These are phyloP conservation scores for Aegilops longissima DNA, from an alignment of 176 grass and related monocot genomes.

Conservation along the genomic window DNA sequence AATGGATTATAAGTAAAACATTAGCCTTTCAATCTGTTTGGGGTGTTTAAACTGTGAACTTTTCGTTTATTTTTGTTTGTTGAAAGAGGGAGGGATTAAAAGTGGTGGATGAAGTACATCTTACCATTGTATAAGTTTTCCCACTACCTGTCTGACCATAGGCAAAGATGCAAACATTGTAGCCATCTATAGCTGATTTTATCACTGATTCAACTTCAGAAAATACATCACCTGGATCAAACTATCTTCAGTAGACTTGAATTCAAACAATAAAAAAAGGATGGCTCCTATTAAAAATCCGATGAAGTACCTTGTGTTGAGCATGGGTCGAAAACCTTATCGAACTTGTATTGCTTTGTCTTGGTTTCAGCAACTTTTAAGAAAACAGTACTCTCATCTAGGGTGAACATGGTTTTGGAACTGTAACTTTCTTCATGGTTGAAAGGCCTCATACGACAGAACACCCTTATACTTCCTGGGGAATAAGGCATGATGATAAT, in stretches of 20 bases:
- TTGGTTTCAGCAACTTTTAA: slow-evolving; percentile 66
- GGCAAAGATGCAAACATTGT: slow-evolving; percentile 95
- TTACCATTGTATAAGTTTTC: slow-evolving; percentile 99
- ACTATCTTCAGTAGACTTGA: slow-evolving; percentile 25
- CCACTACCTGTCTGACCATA: slow-evolving; percentile 97
- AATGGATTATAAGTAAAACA: slow-evolving; percentile 29
- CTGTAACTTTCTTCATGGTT: slow-evolving; percentile 48
- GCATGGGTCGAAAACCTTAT: slow-evolving; percentile 77
- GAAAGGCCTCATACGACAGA: slow-evolving; percentile 84
- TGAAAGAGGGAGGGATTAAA: not conserved
- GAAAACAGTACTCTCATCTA: slow-evolving; percentile 71
- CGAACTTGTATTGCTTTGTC: slow-evolving; percentile 95
- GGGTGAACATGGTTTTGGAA: slow-evolving; percentile 47
- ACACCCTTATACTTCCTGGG: slow-evolving; percentile 88
- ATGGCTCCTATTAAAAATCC: not conserved
- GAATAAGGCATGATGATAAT: slow-evolving; percentile 32
- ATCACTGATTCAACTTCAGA: slow-evolving; percentile 88
- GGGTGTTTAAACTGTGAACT: not conserved
- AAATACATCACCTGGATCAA: slow-evolving; percentile 75
- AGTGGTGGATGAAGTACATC: slow-evolving; percentile 30
- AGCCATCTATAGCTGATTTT: slow-evolving; percentile 96
- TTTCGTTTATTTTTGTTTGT: slow-evolving; percentile 11
- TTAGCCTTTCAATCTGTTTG: slow-evolving; percentile 4
- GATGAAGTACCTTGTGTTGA: slow-evolving; percentile 87
- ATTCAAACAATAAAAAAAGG: slow-evolving; percentile 20